Evolutionary conservation across 192 early-diverging fungal genomes (phyloP).

Genomic region (Nowakowskiella sp.): DNA sequence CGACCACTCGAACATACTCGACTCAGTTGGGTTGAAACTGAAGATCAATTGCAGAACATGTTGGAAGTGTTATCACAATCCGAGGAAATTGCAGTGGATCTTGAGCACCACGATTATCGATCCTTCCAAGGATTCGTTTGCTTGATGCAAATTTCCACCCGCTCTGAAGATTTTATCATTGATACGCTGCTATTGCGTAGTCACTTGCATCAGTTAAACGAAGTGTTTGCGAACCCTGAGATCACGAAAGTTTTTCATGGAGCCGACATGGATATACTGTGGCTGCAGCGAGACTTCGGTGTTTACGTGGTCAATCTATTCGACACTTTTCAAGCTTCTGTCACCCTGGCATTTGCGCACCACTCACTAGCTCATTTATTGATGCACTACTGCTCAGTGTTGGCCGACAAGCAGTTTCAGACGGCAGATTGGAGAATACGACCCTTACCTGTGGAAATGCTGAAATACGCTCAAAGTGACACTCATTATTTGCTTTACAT

Average conservation of each 20-base stretch:
- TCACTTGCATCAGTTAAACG: slow-evolving; percentile 68
- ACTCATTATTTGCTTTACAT: slow-evolving; percentile 95
- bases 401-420: slow-evolving; percentile 91
- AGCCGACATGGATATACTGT: slow-evolving; percentile 89
- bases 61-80: slow-evolving; percentile 50
- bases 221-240: slow-evolving; percentile 75
- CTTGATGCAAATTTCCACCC: slow-evolving; percentile 86
- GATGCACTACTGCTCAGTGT: slow-evolving; percentile 64
- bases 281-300: slow-evolving; percentile 97
- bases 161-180: slow-evolving; percentile 80
- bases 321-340: slow-evolving; percentile 92
- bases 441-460: slow-evolving; percentile 88
- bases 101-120: slow-evolving; percentile 92
- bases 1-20: slow-evolving; percentile 58
- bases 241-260: slow-evolving; percentile 92
- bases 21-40: slow-evolving; percentile 77
- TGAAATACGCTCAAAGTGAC: slow-evolving; percentile 84
- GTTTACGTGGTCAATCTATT: slow-evolving; percentile 93
- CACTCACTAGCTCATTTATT: slow-evolving; percentile 82
- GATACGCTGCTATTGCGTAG: slow-evolving; percentile 78
- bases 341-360: slow-evolving; percentile 68
- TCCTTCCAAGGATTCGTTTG: slow-evolving; percentile 94
- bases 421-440: slow-evolving; percentile 94
- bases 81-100: slow-evolving; percentile 83
- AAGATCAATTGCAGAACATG: slow-evolving; percentile 56